These are phyloP conservation scores for Fusarium tricinctum DNA, from an alignment of 2,329 filamentous ascomycete species.

Conservation along the genomic window DNA sequence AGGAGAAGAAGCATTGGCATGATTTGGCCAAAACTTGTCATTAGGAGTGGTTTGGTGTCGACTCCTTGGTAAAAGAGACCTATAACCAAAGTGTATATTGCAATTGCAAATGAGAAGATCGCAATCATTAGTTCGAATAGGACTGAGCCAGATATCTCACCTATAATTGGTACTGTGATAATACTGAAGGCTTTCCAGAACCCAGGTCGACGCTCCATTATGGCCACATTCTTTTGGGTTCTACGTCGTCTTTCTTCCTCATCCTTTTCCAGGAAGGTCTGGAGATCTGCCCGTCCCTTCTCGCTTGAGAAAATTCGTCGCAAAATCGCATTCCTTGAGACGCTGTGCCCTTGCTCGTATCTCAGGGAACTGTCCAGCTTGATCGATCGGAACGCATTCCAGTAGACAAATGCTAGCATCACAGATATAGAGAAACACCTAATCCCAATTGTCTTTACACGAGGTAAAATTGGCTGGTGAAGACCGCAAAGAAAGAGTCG, in stretches of 20 bases:
- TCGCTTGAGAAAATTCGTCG: slow-evolving; percentile 1
- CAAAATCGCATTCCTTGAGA: slow-evolving; percentile 8
- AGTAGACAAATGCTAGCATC: slow-evolving; percentile 23
- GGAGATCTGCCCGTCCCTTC: slow-evolving; percentile 8
- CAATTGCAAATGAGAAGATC: slow-evolving; percentile 6
- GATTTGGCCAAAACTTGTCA: slow-evolving; percentile 22
- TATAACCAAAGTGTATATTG: slow-evolving; percentile 16
- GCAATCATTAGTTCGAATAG: slow-evolving; percentile 22
- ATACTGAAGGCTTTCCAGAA: slow-evolving; percentile 15
- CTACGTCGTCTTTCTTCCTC: not conserved
- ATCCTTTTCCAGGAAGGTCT: not conserved
- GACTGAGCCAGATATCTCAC: slow-evolving; percentile 22
- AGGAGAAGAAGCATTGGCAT: slow-evolving; percentile 35
- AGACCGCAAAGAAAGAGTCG: slow-evolving; percentile 24
- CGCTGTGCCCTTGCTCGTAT: slow-evolving; percentile 3
- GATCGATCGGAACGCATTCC: slow-evolving; percentile 31
- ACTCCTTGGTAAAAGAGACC: slow-evolving; percentile 13
- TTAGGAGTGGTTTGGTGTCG: slow-evolving; percentile 6
- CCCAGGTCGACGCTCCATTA: slow-evolving; percentile 2
- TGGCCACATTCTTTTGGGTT: slow-evolving; percentile 5
- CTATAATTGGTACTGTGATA: slow-evolving; percentile 8
- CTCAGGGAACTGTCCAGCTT: slow-evolving; percentile 6
- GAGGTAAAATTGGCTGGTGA: slow-evolving; percentile 6
- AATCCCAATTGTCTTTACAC: not conserved
- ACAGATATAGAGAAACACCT: slow-evolving; percentile 18